Evolutionary conservation across 768 basidiomycete genomes (phyloP).

Genomic region (Austroboletus festivus): DNA sequence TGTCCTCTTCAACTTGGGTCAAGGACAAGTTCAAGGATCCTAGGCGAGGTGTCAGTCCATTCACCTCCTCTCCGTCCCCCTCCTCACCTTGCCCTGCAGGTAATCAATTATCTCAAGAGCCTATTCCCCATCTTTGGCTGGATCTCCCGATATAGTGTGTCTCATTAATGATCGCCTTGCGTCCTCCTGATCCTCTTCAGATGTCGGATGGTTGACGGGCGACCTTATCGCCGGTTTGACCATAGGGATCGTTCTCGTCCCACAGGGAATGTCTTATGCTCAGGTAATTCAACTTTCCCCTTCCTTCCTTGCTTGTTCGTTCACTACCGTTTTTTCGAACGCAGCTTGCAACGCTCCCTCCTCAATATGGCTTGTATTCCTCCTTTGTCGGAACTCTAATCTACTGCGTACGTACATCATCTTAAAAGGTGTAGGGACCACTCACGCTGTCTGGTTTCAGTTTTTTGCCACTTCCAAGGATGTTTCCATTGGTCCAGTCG

Average conservation of each 20-base stretch:
- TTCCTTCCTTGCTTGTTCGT: neutral
- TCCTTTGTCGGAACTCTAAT: conserved; percentile 84
- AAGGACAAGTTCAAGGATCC: conserved; percentile 42
- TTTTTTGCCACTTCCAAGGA: conserved; percentile 98
- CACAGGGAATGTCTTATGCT: conserved; percentile 91
- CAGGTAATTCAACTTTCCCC: conserved; percentile 39
- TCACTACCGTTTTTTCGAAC: neutral
- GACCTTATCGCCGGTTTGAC: conserved; percentile 91
- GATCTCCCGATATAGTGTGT: conserved; percentile 83
- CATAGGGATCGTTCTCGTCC: conserved; percentile 93
- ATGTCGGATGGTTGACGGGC: conserved; percentile 76
- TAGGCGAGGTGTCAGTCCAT: conserved; percentile 40
- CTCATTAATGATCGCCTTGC: conserved; percentile 6
- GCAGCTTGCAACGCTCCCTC: conserved; percentile 78
- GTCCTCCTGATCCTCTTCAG: conserved; percentile 33
- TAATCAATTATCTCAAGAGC: conserved; percentile 57
- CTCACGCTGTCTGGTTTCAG: conserved; percentile 32
- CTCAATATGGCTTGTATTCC: conserved; percentile 92
- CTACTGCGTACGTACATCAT: conserved; percentile 62
- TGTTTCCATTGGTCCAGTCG: conserved; percentile 98
- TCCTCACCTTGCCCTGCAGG: conserved; percentile 35
- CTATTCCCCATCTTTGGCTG: conserved; percentile 86
- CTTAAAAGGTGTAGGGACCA: neutral
- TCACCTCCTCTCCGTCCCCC: neutral
- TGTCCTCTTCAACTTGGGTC: conserved; percentile 59